These are phyloP conservation scores for Corymbia calophylla DNA, from an alignment of 441 rosid genomes.

Conservation along the genomic window DNA sequence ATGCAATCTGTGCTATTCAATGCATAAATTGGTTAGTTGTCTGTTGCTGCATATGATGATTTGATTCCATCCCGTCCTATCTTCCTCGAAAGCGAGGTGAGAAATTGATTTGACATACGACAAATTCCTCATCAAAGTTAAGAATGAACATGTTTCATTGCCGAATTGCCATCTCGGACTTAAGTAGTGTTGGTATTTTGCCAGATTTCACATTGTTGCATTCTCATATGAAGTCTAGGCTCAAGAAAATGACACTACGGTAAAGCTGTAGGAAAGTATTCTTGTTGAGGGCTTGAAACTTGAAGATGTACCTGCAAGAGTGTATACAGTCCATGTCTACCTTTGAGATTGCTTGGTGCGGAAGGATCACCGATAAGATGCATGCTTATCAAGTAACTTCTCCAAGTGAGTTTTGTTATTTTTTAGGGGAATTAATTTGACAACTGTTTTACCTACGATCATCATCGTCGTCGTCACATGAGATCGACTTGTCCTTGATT, in stretches of 20 bases:
- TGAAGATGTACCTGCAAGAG: not conserved
- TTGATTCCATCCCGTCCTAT: not conserved
- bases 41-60: not conserved
- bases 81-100: not conserved
- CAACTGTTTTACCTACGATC: fast-evolving
- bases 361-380: not conserved
- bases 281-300: not conserved
- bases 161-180: not conserved
- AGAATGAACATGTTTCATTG: not conserved
- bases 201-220: not conserved
- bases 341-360: not conserved
- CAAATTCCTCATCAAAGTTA: not conserved
- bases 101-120: not conserved
- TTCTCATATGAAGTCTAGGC: not conserved
- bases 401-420: not conserved
- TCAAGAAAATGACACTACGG: not conserved
- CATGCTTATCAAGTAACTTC: not conserved
- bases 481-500: not conserved
- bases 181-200: not conserved
- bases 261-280: not conserved
- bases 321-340: not conserved
- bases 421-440: not conserved
- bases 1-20: not conserved
- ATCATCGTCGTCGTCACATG: not conserved
- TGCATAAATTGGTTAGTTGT: not conserved